Evolutionary conservation across 805 yeast genomes (phyloP).

Genomic region (Suhomyces vadensis): DNA sequence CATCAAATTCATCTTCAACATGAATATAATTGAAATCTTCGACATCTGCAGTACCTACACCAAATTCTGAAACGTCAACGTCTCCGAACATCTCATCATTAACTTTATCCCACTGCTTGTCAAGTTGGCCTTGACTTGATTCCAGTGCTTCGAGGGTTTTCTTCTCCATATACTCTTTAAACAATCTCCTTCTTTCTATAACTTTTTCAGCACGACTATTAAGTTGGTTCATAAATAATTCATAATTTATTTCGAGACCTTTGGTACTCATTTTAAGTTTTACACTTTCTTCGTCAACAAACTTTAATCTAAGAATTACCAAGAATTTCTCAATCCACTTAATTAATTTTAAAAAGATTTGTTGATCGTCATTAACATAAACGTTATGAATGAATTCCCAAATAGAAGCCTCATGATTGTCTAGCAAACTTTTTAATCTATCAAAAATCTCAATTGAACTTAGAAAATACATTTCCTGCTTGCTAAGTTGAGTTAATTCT

Average conservation of each 20-base stretch:
- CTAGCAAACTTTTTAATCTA: constrained; percentile 62
- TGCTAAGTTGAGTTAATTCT: constrained; percentile 63
- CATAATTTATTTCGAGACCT: constrained; percentile 28
- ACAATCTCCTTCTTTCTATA: constrained; percentile 37
- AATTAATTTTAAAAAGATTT: constrained; percentile 69
- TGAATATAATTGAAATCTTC: constrained; percentile 42
- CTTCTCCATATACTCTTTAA: constrained; percentile 33
- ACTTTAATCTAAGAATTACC: constrained; percentile 62
- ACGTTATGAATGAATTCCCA: constrained; percentile 78
- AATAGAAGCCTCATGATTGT: constrained; percentile 69
- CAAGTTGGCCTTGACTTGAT: constrained; percentile 24
- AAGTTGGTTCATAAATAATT: constrained; percentile 39
- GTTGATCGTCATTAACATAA: constrained; percentile 72
- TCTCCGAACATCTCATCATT: constrained; percentile 33
- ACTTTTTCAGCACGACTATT: constrained; percentile 39
- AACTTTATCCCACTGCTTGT: constrained; percentile 47
- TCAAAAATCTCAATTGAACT: constrained; percentile 63
- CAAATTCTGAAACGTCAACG: constrained; percentile 32
- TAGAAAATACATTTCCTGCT: constrained; percentile 49
- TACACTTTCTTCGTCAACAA: constrained; percentile 37
- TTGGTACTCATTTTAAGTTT: constrained; percentile 45
- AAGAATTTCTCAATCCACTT: constrained; percentile 73
- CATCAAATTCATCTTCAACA: constrained; percentile 21
- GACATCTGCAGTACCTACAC: constrained; percentile 42
- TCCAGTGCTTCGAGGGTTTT: constrained; percentile 24